A percentile compares a stretch with the other conserved stretches of the same genome.
These are phyloP conservation scores for Pythium sukuiense DNA, from an alignment of 352 stramenopile species.

Conservation along the genomic window DNA sequence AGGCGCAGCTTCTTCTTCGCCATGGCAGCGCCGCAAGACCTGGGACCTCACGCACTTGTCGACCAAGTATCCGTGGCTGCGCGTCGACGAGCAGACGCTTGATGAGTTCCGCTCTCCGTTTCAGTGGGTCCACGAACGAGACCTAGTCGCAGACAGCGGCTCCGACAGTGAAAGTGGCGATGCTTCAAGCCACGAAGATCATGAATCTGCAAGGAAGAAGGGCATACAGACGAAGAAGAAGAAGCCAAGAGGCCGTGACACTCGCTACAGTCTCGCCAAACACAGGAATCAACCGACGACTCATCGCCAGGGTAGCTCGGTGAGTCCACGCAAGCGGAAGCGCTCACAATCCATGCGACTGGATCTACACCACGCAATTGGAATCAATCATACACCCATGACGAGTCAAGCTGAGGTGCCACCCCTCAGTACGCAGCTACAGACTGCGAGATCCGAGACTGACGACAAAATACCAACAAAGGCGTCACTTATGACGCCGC, in stretches of 20 bases:
- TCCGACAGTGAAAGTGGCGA: not conserved
- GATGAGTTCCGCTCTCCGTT: conserved; percentile 70
- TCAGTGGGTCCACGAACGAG: conserved; percentile 33
- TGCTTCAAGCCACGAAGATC: not conserved
- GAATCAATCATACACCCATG: no score
- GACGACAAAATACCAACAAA: not conserved
- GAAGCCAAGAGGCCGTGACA: not conserved
- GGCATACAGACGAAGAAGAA: not conserved
- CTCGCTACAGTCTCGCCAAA: conserved; percentile 11
- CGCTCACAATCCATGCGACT: not conserved
- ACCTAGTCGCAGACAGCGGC: not conserved
- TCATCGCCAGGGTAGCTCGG: not conserved
- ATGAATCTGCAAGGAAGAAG: not conserved
- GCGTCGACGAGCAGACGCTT: conserved; percentile 58
- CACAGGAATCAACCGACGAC: not conserved
- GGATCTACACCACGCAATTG: not conserved
- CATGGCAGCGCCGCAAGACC: not conserved
- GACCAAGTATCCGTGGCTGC: conserved; percentile 79
- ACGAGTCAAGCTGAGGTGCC: no score
- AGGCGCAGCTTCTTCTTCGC: not conserved
- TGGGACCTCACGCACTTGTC: conserved; percentile 63
- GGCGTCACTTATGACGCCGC: not conserved
- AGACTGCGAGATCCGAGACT: conserved; percentile 10
- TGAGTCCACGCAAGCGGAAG: conserved; percentile 5
- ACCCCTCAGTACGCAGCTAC: not conserved